phyloP scores from a whole-genome alignment of 306 rosid species.

The Canavalia ensiformis region DNA sequence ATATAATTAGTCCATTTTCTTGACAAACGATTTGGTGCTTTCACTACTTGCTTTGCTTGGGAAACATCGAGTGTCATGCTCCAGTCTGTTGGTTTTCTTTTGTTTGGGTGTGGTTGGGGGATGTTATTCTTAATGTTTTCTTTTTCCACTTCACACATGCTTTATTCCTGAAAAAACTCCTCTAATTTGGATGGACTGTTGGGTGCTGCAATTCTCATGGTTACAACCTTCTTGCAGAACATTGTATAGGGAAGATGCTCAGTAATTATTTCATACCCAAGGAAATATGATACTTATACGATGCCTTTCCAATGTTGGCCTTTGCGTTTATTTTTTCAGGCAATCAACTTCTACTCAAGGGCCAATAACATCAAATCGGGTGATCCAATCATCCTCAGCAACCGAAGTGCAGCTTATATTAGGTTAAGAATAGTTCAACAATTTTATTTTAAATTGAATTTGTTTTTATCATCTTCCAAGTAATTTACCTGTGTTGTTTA shows the following conservation, averaged over 20 bases:
- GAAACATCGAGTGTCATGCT: slow-evolving; percentile 31
- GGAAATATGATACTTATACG: slow-evolving; percentile 33
- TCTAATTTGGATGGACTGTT: slow-evolving; percentile 6
- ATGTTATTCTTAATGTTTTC: slow-evolving; percentile 11
- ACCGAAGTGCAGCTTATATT: slow-evolving; percentile 88
- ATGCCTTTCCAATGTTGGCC: slow-evolving; percentile 38
- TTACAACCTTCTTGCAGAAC: slow-evolving; percentile 1
- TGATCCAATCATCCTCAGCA: slow-evolving; percentile 83
- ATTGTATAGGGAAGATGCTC: slow-evolving; percentile 13
- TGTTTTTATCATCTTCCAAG: slow-evolving; percentile 8
- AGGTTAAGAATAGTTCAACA: slow-evolving; percentile 58
- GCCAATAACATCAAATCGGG: slow-evolving; percentile 81
- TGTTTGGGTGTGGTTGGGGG: background rate
- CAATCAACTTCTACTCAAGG: slow-evolving; percentile 80
- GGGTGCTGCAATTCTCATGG: slow-evolving; percentile 13
- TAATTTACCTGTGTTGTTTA: slow-evolving; percentile 45
- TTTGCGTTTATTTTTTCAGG: slow-evolving; percentile 64
- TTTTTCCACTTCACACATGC: slow-evolving; percentile 3
- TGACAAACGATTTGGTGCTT: slow-evolving; percentile 32
- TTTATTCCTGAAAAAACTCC: slow-evolving; percentile 23
- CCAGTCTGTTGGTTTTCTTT: slow-evolving; percentile 9
- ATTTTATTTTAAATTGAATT: slow-evolving; percentile 34
- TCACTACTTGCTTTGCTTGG: slow-evolving; percentile 36
- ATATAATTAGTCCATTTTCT: slow-evolving; percentile 20
- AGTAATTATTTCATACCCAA: slow-evolving; percentile 40